phyloP scores from a whole-genome alignment of 2,329 filamentous ascomycete genomes.

The Fusarium praegraminearum region DNA sequence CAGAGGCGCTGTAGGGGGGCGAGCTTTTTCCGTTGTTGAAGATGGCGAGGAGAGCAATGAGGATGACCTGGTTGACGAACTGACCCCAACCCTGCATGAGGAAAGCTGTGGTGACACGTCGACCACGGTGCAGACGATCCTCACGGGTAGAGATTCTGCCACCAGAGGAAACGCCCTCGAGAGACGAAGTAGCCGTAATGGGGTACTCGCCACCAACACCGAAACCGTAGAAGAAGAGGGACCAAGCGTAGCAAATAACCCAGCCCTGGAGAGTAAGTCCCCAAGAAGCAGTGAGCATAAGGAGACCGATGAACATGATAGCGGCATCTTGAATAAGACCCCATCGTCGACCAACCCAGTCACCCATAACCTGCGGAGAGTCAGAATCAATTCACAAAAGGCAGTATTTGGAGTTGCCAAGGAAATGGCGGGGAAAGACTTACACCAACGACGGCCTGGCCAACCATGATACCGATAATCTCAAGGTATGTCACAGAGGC shows the following conservation, averaged over 20 bases:
- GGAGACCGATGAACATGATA: slow-evolving; percentile 93
- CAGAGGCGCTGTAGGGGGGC: slow-evolving; percentile 80
- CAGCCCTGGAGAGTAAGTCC: slow-evolving; percentile 88
- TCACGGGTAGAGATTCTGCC: slow-evolving; percentile 91
- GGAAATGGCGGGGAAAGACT: slow-evolving; percentile 44
- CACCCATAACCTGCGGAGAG: slow-evolving; percentile 64
- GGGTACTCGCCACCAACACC: slow-evolving; percentile 90
- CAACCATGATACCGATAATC: slow-evolving; percentile 93
- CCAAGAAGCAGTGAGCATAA: slow-evolving; percentile 94
- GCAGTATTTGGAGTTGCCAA: not conserved
- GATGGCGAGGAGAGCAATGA: slow-evolving; percentile 87
- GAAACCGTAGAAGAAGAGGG: slow-evolving; percentile 80
- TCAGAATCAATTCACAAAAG: slow-evolving; percentile 22
- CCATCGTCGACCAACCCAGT: slow-evolving; percentile 90
- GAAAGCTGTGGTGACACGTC: slow-evolving; percentile 95
- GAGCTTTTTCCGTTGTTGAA: slow-evolving; percentile 83
- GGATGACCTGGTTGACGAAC: slow-evolving; percentile 89
- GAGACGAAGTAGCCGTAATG: slow-evolving; percentile 94
- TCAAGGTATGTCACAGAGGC: slow-evolving; percentile 90
- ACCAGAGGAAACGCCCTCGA: slow-evolving; percentile 89
- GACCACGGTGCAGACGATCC: slow-evolving; percentile 93
- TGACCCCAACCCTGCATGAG: slow-evolving; percentile 99
- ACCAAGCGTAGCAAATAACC: slow-evolving; percentile 97
- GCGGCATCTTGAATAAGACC: slow-evolving; percentile 93
- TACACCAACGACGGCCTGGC: slow-evolving; percentile 88